A percentile compares a stretch with the other conserved stretches of the same genome.
These are phyloP conservation scores for Vitis rotundifolia DNA, from an alignment of 164 flowering plant genomes.

Conservation along the genomic window DNA sequence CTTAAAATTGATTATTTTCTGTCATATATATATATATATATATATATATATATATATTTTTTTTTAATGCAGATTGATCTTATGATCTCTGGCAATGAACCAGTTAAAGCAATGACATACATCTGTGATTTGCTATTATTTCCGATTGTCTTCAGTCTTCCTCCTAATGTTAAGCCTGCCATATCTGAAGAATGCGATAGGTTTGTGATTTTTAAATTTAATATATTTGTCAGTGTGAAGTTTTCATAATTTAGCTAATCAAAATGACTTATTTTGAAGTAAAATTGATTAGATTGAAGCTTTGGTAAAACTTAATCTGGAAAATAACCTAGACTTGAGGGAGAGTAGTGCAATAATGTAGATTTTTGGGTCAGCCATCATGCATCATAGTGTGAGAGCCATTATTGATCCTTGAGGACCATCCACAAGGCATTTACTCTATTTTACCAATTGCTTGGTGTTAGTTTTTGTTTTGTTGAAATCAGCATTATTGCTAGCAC, in stretches of 20 bases:
- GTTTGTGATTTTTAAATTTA: conserved; percentile 23
- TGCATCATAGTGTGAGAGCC: background rate
- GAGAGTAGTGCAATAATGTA: background rate
- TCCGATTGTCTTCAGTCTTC: conserved; percentile 73
- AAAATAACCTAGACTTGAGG: too few species aligned
- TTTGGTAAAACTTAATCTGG: too few species aligned
- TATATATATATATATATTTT: too few species aligned
- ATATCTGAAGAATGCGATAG: conserved; percentile 56
- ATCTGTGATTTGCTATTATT: conserved; percentile 70
- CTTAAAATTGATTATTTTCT: background rate
- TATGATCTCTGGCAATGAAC: conserved; percentile 86
- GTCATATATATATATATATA: too few species aligned
- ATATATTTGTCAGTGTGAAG: background rate
- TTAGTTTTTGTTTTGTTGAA: too few species aligned
- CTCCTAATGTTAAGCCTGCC: conserved; percentile 47
- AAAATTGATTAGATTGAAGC: too few species aligned
- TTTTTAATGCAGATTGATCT: conserved; percentile 76
- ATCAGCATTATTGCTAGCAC: too few species aligned
- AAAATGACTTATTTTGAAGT: too few species aligned
- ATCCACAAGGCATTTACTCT: too few species aligned
- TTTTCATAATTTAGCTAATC: background rate
- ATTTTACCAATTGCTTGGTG: too few species aligned
- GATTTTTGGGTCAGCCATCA: background rate
- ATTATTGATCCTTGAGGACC: too few species aligned
- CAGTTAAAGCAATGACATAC: conserved; percentile 68